phyloP scores from a whole-genome alignment of 345 rosid species.

The Tarenaya hassleriana region DNA sequence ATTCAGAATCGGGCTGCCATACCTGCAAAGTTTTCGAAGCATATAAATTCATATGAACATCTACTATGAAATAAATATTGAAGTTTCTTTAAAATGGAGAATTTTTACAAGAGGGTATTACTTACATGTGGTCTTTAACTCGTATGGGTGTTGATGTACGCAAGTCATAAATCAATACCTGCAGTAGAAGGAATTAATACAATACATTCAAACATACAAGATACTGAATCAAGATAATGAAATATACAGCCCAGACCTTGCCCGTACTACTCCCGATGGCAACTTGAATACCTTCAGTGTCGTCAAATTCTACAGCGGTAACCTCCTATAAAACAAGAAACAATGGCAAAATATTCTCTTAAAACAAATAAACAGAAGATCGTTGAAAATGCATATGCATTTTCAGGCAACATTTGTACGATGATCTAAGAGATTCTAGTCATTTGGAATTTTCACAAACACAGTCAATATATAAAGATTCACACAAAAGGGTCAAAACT shows the following conservation, averaged over 20 bases:
- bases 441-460: too few relatives aligned
- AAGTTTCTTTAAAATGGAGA: conserved; percentile 3
- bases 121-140: conserved; percentile 94
- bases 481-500: conserved; percentile 14
- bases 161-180: conserved; percentile 90
- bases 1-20: conserved; percentile 79
- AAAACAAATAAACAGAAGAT: background rate
- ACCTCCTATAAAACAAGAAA: conserved; percentile 54
- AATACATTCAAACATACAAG: background rate
- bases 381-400: background rate
- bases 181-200: conserved; percentile 18
- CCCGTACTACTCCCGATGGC: conserved; percentile 90
- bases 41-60: conserved; percentile 6
- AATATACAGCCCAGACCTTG: conserved; percentile 51
- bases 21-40: conserved; percentile 42
- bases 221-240: background rate
- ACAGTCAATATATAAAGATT: conserved; percentile 1
- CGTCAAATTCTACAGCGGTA: conserved; percentile 80
- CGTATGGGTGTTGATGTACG: conserved; percentile 74
- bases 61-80: background rate
- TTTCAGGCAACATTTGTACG: background rate
- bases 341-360: background rate
- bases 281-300: conserved; percentile 67
- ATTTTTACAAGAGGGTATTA: conserved; percentile 10
- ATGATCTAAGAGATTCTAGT: too few relatives aligned